Evolutionary conservation across 148 eudicot species (phyloP).

Genomic region (Fagopyrum tataricum): DNA sequence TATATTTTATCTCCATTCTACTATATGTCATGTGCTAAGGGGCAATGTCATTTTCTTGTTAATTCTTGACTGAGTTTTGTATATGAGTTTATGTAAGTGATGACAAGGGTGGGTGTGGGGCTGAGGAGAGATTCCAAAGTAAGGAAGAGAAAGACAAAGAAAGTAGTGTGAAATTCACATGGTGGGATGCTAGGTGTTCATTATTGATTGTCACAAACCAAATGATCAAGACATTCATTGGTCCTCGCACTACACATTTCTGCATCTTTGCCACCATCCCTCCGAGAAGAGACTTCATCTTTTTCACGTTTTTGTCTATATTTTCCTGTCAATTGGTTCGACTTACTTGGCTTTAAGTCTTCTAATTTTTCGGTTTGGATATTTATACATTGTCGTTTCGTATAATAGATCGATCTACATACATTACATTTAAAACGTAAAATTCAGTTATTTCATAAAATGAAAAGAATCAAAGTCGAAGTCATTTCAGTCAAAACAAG

Average conservation of each 20-base stretch:
- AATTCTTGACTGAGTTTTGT: not conserved
- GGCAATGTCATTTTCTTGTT: not conserved
- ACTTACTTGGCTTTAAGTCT: too few species aligned
- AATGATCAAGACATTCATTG: not conserved
- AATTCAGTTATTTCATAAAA: too few species aligned
- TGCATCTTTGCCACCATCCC: not conserved
- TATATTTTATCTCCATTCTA: not conserved
- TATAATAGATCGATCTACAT: too few species aligned
- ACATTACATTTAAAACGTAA: too few species aligned
- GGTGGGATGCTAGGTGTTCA: not conserved
- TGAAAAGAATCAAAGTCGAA: too few species aligned
- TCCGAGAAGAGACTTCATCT: not conserved
- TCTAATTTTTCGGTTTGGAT: too few species aligned
- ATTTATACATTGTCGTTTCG: too few species aligned
- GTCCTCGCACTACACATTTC: not conserved
- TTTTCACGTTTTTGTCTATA: not conserved
- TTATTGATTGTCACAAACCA: not conserved
- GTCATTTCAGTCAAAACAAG: too few species aligned
- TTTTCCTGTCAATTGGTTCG: too few species aligned
- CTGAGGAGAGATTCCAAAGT: conserved; percentile 1
- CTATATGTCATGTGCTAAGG: not conserved
- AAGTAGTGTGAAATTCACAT: not conserved
- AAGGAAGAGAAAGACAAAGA: not conserved
- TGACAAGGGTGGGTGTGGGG: not conserved
- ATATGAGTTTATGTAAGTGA: not conserved